phyloP scores from a whole-genome alignment of 805 yeast genomes.

The Torulaspora delbrueckii region DNA sequence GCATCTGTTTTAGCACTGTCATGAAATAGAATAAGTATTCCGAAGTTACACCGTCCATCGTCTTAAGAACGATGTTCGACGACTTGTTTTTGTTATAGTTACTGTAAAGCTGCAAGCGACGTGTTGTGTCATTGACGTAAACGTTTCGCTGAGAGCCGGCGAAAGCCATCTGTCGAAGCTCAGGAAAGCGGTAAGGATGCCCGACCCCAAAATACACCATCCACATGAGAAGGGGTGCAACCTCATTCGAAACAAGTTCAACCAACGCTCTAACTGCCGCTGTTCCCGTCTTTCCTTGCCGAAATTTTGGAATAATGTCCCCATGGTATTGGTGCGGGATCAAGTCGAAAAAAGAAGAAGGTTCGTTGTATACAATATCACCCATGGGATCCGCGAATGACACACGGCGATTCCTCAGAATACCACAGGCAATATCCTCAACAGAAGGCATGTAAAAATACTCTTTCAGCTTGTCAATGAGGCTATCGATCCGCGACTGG shows the following conservation, averaged over 20 bases:
- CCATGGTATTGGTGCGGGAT: not conserved
- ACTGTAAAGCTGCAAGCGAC: conserved; percentile 6
- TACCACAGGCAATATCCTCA: no score
- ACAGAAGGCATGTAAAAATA: no score
- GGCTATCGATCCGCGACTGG: not conserved
- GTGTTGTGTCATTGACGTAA: conserved; percentile 4
- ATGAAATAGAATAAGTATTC: conserved; percentile 2
- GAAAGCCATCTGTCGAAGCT: conserved; percentile 3
- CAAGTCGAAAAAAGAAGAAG: not conserved
- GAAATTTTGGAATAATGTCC: not conserved
- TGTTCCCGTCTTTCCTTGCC: not conserved
- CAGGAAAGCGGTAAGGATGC: conserved; percentile 8
- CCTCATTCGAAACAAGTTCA: not conserved
- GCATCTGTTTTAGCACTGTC: conserved; percentile 2
- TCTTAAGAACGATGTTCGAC: not conserved
- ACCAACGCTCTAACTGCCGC: not conserved
- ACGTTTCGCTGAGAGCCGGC: conserved; percentile 9
- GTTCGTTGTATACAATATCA: not conserved
- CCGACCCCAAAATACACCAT: not conserved
- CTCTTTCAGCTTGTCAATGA: conserved; percentile 1
- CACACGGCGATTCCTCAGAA: not conserved
- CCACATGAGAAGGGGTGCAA: not conserved
- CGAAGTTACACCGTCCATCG: conserved; percentile 2
- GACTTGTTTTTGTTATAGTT: conserved; percentile 4
- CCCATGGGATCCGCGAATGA: not conserved